phyloP scores from a whole-genome alignment of 768 basidiomycete genomes.

The Baorangia bicolor region DNA sequence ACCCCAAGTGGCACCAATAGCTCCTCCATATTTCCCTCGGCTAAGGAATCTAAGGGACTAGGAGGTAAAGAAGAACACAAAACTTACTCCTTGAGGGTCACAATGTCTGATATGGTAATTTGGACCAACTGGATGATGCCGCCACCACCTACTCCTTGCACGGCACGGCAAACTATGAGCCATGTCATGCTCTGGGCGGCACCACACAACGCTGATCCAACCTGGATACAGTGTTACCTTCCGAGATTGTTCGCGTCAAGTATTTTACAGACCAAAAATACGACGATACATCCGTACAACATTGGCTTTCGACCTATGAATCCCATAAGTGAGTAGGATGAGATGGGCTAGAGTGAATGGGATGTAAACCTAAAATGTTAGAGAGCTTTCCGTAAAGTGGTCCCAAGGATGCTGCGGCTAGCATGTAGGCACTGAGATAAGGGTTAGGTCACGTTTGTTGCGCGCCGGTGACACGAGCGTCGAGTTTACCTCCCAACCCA shows the following conservation, averaged over 20 bases:
- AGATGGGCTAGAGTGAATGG: background rate
- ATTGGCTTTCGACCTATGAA: constrained; percentile 37
- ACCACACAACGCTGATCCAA: constrained; percentile 42
- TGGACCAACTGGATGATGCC: constrained; percentile 38
- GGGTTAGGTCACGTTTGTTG: background rate
- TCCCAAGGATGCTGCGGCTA: constrained; percentile 41
- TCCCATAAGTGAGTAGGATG: background rate
- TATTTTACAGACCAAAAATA: constrained; percentile 35
- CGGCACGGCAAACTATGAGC: constrained; percentile 40
- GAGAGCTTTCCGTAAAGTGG: constrained; percentile 51
- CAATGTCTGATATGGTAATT: constrained; percentile 42
- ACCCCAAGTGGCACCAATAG: constrained; percentile 42
- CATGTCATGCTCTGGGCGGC: constrained; percentile 45
- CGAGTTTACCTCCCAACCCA: constrained; percentile 46
- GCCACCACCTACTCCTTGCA: constrained; percentile 46
- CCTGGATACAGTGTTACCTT: constrained; percentile 13
- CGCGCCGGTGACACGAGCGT: background rate
- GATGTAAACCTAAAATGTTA: constrained; percentile 35
- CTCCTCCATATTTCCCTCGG: constrained; percentile 40
- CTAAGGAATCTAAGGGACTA: constrained; percentile 11
- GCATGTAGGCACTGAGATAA: constrained; percentile 42
- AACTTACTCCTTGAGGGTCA: constrained; percentile 33
- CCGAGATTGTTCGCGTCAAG: background rate
- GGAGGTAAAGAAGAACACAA: background rate
- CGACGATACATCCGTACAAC: constrained; percentile 35